These are phyloP conservation scores for Ogataea nakhonphanomensis DNA, from an alignment of 805 yeast genomes.

Conservation along the genomic window DNA sequence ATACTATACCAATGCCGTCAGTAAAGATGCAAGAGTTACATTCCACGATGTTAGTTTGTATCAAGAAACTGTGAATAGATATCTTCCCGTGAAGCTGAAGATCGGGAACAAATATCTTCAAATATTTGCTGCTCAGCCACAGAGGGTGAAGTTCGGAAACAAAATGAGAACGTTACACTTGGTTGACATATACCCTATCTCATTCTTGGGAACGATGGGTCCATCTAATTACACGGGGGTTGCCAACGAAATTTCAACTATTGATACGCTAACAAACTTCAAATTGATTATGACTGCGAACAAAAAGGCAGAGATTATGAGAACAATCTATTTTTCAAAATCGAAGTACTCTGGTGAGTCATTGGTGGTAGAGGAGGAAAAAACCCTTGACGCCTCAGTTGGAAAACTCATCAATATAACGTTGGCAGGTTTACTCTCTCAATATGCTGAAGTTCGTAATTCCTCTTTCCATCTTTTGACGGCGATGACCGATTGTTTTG, in stretches of 20 bases:
- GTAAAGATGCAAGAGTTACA: constrained; percentile 49
- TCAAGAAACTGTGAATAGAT: constrained; percentile 45
- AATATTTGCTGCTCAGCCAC: constrained; percentile 44
- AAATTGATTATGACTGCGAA: constrained; percentile 43
- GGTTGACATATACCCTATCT: constrained; percentile 43
- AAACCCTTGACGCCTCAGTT: constrained; percentile 37
- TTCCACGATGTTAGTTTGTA: constrained; percentile 51
- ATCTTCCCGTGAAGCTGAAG: constrained; percentile 58
- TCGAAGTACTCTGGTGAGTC: constrained; percentile 37
- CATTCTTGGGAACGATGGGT: constrained; percentile 38
- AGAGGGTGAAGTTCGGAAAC: constrained; percentile 36
- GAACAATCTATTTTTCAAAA: constrained; percentile 65
- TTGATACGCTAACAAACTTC: constrained; percentile 32
- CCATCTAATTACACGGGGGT: constrained; percentile 44
- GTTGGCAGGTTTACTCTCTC: constrained; percentile 64
- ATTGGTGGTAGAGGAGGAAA: constrained; percentile 30
- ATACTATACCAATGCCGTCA: constrained; percentile 38
- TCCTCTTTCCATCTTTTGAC: constrained; percentile 63
- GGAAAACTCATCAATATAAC: constrained; percentile 63
- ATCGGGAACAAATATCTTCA: constrained; percentile 71
- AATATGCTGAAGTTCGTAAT: constrained; percentile 54
- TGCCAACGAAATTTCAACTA: constrained; percentile 47
- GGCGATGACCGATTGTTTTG: constrained; percentile 56
- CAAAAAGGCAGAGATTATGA: constrained; percentile 60
- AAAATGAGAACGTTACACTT: constrained; percentile 35